Base-by-base conservation (phyloP, 495 filamentous ascomycete species). In the Aspergillus leporis region DNA sequence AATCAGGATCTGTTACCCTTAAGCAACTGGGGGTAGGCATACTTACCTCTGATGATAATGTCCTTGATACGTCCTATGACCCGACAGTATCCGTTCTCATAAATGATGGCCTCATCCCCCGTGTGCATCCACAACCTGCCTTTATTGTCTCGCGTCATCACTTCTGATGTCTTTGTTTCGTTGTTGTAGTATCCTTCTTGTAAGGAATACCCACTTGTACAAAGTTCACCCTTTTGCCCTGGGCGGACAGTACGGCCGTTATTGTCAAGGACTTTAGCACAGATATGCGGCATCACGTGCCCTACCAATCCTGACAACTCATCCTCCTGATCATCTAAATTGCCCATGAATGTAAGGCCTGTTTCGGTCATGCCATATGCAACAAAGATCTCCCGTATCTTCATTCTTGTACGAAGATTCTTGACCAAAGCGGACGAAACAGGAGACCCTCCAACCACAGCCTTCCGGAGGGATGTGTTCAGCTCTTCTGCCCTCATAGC, bases 21-120 rank as follows among this genome's bases (percentile, higher is more conserved):
- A 6, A 28, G 3, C 6, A 28, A 3, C 25, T 6, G 25, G 25
- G n/a, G n/a, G n/a, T n/a, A n/a, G n/a, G 25, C 25, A 3, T 6
- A 40, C 62, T 43, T 25, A 77, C 79, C 84, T 45, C 85, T 66
- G 56, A 87, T 88, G 61, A 87, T 85, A 36, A 88, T 81, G 59
- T 88, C 85, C 74, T 87, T 88, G 62, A 86, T 84, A 36, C 84
- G 58, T 0, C 85, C 85, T 1, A 83, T 87, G 13, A 71, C 67
- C 9, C 53, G 54, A 16, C 54, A 62, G 28, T 66, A 67, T 1
- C 62, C 69, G 23, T 69, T 60, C 0, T 28, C 19, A 43, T 71
- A 62, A n/a, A 71, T 19, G 4, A 60, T 38, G 4, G 58, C 62
- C 32, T 71, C 58, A 40, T 71, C 69, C 1, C 69, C 69, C 0